Base-by-base conservation (phyloP, 495 filamentous ascomycete genomes). In the Aspergillus steynii region DNA sequence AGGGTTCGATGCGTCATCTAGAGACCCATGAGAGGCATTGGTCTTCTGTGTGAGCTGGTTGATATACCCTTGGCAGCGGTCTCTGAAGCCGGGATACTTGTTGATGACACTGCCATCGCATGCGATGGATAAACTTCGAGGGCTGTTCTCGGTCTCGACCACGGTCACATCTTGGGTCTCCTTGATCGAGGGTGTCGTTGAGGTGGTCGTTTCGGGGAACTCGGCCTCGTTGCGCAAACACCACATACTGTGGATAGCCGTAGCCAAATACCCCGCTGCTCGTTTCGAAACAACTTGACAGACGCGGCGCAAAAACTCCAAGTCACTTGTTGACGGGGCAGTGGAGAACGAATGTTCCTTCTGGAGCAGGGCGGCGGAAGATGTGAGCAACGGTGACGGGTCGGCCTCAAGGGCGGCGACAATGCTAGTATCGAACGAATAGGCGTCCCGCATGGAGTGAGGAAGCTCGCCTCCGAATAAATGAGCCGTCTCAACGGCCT, bases 361-460 rank as follows among this genome's bases (percentile, higher is more conserved):
- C 54, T 82, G 74, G 34, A 88, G 74, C 7, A 83, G 68, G 1
- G 77, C 66, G 28, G 75, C 74, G 4, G 84, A 80, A 20, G 78
- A 61, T 1, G 77, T 61, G 7, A 88, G 68, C 9, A 68, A 71
- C 9, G 77, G 65, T 1, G 80, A 79, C 5, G 71, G 69, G 60
- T 88, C 86, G 5, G 72, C 73, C 49, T 83, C 79, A 32, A 83
- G 73, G 60, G 72, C 69, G 12, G 78, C 89, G 34, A 93, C 78
- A 53, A 89, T 89, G 42, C 87, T 85, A 9, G 91, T 93, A 34
- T 88, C 83, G 46, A 93, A 79, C 14, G 86, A 84, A 66, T 91
- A 89, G 48, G 83, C 78, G 58, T 83, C 74, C 15, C 75, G 74
- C 64, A 93, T 78, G n/a, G 80, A 84, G 50, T 77, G 71, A 3